Base-by-base conservation (phyloP, 116 monocot species). In the Phalaenopsis hybrid region DNA sequence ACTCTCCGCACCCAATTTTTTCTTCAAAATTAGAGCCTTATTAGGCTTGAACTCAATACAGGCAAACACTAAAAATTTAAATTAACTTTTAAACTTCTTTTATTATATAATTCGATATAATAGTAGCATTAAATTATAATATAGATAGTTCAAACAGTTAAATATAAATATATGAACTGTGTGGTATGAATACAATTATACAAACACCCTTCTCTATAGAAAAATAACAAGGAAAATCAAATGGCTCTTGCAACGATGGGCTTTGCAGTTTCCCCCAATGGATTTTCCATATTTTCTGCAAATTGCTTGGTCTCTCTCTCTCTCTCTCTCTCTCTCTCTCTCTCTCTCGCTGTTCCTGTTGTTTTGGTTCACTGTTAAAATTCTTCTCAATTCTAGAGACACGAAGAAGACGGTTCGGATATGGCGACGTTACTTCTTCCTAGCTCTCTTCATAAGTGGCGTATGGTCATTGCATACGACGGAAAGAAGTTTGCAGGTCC, bases 401-500 rank as follows among this genome's bases (percentile, higher is more conserved):
- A 75, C 8, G 8, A 6, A 20, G 18, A 75, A 8, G 75, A 46
- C 20, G 75, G 18, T 75, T 9, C 20, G n/a, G 75, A 75, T 16
- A 2, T 11, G 75, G 75, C 18, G 44, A 46, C 8, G 5, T 45
- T 75, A 45, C 21, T n/a, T 1, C 34, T 46, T 20, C 45, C 44
- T 20, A 75, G 44, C 46, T 75, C 75, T 45, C 46, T 2, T 44
- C 46, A 48, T 75, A 75, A 75, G 46, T 75, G 75, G 75, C 44
- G 75, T 25, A 46, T 75, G 75, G 75, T 75, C 46, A 75, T 75
- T 46, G 75, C 75, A 6, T 75, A 75, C 15, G 75, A 75, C 34
- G 75, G 75, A 48, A 75, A 17, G 18, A 75, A 75, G 48, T 75
- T 75, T 21, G 75, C 75, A 75, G 75, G 75, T 75, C n/a, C 4